These are phyloP conservation scores for Dothideomycetes sp. DNA, from an alignment of 2,329 filamentous ascomycete genomes.

Conservation along the genomic window DNA sequence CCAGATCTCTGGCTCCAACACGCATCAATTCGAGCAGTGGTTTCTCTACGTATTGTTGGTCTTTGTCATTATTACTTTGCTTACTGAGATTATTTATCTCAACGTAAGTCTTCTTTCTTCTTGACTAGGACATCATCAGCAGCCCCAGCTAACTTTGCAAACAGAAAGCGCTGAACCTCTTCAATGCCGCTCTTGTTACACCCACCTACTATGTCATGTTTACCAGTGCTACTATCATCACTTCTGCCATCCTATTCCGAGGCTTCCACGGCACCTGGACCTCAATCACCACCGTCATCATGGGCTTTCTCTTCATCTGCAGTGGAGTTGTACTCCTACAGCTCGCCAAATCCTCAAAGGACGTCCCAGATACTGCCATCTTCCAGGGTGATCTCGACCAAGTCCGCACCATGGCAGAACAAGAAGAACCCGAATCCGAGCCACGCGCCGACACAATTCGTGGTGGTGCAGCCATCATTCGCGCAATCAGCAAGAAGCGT, in stretches of 20 bases:
- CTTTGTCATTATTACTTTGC: constrained; percentile 77
- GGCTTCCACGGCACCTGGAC: constrained; percentile 81
- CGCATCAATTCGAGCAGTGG: constrained; percentile 84
- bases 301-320: constrained; percentile 91
- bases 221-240: constrained; percentile 88
- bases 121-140: background rate
- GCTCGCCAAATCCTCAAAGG: constrained; percentile 95
- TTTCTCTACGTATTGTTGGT: constrained; percentile 86
- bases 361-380: constrained; percentile 85
- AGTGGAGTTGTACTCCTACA: constrained; percentile 85
- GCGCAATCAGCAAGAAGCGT: constrained; percentile 65
- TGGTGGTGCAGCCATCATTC: constrained; percentile 76
- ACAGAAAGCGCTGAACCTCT: constrained; percentile 96
- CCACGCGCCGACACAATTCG: constrained; percentile 94
- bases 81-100: constrained; percentile 90
- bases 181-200: constrained; percentile 92
- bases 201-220: constrained; percentile 99
- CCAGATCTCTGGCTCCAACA: constrained; percentile 62
- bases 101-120: constrained; percentile 54
- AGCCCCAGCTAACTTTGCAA: constrained; percentile 15
- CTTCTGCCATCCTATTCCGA: constrained; percentile 81
- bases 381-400: constrained; percentile 91
- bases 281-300: constrained; percentile 77
- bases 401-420: constrained; percentile 86
- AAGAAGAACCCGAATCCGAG: constrained; percentile 91